Base-by-base conservation (phyloP, 78 protist species). In the Bodo saltans region DNA sequence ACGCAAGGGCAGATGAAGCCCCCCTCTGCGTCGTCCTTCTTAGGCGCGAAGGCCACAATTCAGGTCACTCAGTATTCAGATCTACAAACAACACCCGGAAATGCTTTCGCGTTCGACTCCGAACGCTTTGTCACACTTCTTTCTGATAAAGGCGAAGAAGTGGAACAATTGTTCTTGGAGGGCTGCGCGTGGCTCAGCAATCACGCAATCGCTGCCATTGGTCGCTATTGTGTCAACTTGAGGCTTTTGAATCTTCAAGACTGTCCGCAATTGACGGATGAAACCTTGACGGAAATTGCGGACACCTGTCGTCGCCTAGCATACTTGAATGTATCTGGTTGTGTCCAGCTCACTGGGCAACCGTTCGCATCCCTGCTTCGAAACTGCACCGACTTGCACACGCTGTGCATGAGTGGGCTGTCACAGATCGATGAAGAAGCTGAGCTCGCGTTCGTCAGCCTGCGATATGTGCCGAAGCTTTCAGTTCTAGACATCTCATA, bases 121-220 rank as follows among this genome's bases (percentile, higher is more conserved):
- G 3, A 28, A 11, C 81, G 81, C 8, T 27, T 76, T n/a, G 39
- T 37, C 25, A 39, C 25, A 3, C 4, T 76, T 32, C 69, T 76
- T 11, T 4, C 4, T 27, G 67, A 3, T 17, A 23, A 39, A 25
- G 81, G 81, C 37, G 4, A 33, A 1, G 81, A 76, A 67, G 81
- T 76, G 32, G 53, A 39, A 29, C 39, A 76, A 12, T 12, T 76
- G 34, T 76, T 4, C 81, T 76, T 76, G 28, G 81, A 76, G 35
- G 81, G 81, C 40, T 4, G 17, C 42, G 29, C 35, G 70, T 39
- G 67, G 53, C 1, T 76, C 34, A 25, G 8, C 25, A 41, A 21
- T 27, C 69, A 76, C n/a, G 25, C 72, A 17, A 25, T 76, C 67
- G 11, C 72, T 3, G n/a, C 25, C 37, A 1, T 76, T 12, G 81